Percentiles rank a stretch among this genome's conserved stretches.
Evolutionary conservation across 352 stramenopile genomes (phyloP).

Genomic region (Aphanomyces cochlioides): DNA sequence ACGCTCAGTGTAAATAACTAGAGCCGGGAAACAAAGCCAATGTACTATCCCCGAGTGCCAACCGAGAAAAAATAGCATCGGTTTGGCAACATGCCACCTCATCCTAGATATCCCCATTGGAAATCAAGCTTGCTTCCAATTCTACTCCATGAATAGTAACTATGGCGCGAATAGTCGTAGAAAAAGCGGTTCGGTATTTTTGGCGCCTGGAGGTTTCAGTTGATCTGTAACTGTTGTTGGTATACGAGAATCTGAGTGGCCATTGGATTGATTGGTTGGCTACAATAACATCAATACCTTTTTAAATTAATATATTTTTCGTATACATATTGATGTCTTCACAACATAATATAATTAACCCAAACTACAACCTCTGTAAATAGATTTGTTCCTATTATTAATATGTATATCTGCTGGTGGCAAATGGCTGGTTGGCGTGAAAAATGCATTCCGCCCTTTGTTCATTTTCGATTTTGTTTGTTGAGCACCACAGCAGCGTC

Average conservation of each 20-base stretch:
- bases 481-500: neutral
- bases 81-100: no score
- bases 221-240: neutral
- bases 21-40: no score
- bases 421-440: neutral
- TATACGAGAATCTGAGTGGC: neutral
- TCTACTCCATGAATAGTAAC: no score
- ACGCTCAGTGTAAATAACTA: no score
- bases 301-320: slow-evolving; percentile 7
- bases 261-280: neutral
- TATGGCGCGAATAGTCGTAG: no score
- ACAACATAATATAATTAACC: no score
- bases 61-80: no score
- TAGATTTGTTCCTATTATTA: neutral
- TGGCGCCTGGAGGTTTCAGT: neutral
- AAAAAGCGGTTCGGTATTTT: neutral
- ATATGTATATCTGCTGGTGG: neutral
- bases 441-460: neutral
- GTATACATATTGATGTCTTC: neutral
- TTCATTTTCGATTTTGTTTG: slow-evolving; percentile 1
- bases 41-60: no score
- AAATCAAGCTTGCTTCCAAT: no score
- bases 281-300: neutral
- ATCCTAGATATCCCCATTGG: no score
- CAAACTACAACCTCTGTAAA: neutral